Conservation (phyloP, 805 yeast genomes). For the Ogataea angusta region DNA sequence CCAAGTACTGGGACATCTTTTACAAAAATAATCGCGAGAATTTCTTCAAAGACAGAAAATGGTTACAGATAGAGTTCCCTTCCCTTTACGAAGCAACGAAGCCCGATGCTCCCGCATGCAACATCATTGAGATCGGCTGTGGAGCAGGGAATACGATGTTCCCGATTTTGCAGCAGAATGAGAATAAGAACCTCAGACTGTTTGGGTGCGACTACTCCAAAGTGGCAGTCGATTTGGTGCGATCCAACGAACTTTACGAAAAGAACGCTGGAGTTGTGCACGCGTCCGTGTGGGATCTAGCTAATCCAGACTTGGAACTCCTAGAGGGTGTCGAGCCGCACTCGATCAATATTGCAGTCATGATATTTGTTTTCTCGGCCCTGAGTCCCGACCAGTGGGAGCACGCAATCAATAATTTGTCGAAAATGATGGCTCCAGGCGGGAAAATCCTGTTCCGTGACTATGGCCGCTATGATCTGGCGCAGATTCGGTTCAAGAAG, state of each 20-base stretch:
- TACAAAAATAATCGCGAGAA: slow-evolving; percentile 88
- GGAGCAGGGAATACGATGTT: slow-evolving; percentile 98
- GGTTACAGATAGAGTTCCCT: slow-evolving; percentile 96
- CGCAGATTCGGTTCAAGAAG: slow-evolving; percentile 90
- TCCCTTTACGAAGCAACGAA: slow-evolving; percentile 73
- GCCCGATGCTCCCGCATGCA: slow-evolving; percentile 63
- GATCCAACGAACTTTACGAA: slow-evolving; percentile 56
- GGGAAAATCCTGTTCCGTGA: slow-evolving; percentile 88
- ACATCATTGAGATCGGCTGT: slow-evolving; percentile 91
- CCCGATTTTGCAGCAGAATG: slow-evolving; percentile 80
- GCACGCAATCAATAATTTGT: slow-evolving; percentile 68
- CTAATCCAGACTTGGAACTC: slow-evolving; percentile 65
- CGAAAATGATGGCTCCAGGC: slow-evolving; percentile 82
- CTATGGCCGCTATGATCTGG: slow-evolving; percentile 93
- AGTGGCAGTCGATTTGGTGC: slow-evolving; percentile 85
- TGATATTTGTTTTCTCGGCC: slow-evolving; percentile 94
- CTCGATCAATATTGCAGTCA: slow-evolving; percentile 86
- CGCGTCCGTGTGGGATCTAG: slow-evolving; percentile 94
- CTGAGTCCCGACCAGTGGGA: slow-evolving; percentile 89
- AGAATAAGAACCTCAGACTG: slow-evolving; percentile 70
- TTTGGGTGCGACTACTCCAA: slow-evolving; percentile 88
- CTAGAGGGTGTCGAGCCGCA: slow-evolving; percentile 83
- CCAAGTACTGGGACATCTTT: slow-evolving; percentile 92
- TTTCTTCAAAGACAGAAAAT: slow-evolving; percentile 93
- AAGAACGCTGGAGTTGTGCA: slow-evolving; percentile 51